Evolutionary conservation across 1,284 basidiomycete species (phyloP), one percentile per base, ranked within the genome.

Genomic region (Fomitopsis schrenkii): DNA sequence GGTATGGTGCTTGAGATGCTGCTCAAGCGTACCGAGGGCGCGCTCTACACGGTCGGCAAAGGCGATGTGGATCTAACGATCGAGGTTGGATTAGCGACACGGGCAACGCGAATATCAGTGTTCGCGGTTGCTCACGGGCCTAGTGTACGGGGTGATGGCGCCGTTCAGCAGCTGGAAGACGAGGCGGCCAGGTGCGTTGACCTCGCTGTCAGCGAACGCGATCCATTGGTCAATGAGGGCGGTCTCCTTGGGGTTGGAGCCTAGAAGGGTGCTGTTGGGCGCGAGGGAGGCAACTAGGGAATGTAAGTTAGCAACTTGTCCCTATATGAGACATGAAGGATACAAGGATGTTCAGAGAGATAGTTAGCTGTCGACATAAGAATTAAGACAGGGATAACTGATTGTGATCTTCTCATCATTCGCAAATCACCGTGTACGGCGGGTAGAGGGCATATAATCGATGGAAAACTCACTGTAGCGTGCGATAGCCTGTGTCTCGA

Each of bases 401-500:
- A 75, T 68, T 58, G 62, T 64, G 40, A 56, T 5, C 26, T 30
- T 59, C 40, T 55, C 59, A 41, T 44, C 38, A 26, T 26, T 52
- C 38, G 15, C 52, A 41, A 57, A 61, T 58, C 50, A 33, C 36
- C 45, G 38, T 5, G 14, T 7, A 26, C 17, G 30, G 17, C 35
- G 41, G 10, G 22, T 64, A 67, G 70, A 68, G 73, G 72, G 62
- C 30, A 46, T 22, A 50, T 22, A 59, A 8, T 12, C 40, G 28
- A 68, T 60, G 68, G 65, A 64, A 68, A 60, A 90, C 95, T 87
- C 78, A 98, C 96, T 71, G 79, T 97, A 96, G 66, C 87, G 88
- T 58, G 93, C 89, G 74, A 98, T 95, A 62, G 94, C 88, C 63
- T 80, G 76, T 60, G 83, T 81, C 82, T 97, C 96, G 70, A 86